Percentiles rank a stretch among this genome's conserved stretches.
phyloP scores from a whole-genome alignment of 179 eudicot genomes.

The Silene coronaria region DNA sequence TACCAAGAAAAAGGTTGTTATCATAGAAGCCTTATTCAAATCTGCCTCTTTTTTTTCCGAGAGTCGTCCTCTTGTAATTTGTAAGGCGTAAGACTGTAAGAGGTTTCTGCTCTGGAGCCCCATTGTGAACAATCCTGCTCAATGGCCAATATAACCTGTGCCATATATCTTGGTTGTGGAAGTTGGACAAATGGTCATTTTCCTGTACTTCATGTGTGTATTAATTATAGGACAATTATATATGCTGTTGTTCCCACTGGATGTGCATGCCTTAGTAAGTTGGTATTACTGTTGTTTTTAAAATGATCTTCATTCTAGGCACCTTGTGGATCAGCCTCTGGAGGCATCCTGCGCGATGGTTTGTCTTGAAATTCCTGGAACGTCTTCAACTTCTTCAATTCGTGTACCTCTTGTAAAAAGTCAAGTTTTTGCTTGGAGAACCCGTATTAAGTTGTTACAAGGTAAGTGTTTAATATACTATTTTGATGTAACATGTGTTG shows the following conservation, averaged over 20 bases:
- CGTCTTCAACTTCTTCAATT: constrained; percentile 62
- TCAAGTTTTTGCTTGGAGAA: constrained; percentile 82
- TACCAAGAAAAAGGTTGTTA: constrained; percentile 1
- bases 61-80: constrained; percentile 9
- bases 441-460: constrained; percentile 62
- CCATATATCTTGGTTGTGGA: background rate
- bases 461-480: constrained; percentile 35
- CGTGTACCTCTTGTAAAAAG: constrained; percentile 52
- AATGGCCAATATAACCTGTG: background rate
- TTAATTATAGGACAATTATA: background rate
- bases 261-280: background rate
- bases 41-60: constrained; percentile 9
- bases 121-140: background rate
- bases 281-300: background rate
- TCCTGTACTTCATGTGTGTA: constrained; percentile 10
- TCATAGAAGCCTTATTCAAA: background rate
- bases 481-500: background rate
- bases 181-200: constrained; percentile 2
- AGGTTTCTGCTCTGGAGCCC: background rate
- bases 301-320: constrained; percentile 26
- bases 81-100: background rate
- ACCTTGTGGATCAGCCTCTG: constrained; percentile 43
- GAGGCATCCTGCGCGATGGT: constrained; percentile 53
- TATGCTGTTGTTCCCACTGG: background rate
- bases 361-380: constrained; percentile 56